These are phyloP conservation scores for Pleomassaria siparia DNA, from an alignment of 2,329 filamentous ascomycete species.

Conservation along the genomic window DNA sequence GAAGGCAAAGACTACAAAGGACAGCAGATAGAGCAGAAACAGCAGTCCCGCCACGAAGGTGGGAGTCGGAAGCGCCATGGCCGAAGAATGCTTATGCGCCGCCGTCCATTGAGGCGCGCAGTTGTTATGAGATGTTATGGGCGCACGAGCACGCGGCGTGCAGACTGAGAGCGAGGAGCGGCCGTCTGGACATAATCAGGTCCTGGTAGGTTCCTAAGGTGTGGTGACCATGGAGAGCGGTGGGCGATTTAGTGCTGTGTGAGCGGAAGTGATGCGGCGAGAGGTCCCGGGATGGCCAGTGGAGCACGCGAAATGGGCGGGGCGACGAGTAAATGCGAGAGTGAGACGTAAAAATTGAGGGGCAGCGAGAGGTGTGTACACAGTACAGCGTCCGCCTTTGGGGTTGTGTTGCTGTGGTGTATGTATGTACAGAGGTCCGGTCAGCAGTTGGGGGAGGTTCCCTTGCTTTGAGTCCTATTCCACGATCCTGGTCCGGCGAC, in stretches of 20 bases:
- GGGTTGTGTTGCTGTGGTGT: too few relatives aligned
- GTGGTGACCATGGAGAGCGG: neutral
- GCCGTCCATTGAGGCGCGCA: constrained; percentile 22
- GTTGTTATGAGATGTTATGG: constrained; percentile 17
- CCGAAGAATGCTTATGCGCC: constrained; percentile 18
- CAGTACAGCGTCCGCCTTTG: too few relatives aligned
- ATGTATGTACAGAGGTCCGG: too few relatives aligned
- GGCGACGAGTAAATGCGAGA: too few relatives aligned
- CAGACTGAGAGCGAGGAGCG: constrained; percentile 16
- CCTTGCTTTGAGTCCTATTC: too few relatives aligned
- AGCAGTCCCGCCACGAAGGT: constrained; percentile 83
- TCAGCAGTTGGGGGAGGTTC: too few relatives aligned
- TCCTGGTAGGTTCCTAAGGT: neutral
- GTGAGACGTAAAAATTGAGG: too few relatives aligned
- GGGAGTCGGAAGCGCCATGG: constrained; percentile 50
- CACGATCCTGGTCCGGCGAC: too few relatives aligned
- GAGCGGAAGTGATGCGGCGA: neutral
- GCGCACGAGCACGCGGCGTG: constrained; percentile 33
- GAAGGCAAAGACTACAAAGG: constrained; percentile 91
- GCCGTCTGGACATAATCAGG: constrained; percentile 34
- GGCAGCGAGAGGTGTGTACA: too few relatives aligned
- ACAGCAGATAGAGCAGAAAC: constrained; percentile 83
- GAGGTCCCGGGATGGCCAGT: neutral
- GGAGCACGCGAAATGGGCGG: too few relatives aligned
- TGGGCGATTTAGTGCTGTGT: neutral